phyloP scores from a whole-genome alignment of 202 grass and related monocot species.

The Zoysia matrella region DNA sequence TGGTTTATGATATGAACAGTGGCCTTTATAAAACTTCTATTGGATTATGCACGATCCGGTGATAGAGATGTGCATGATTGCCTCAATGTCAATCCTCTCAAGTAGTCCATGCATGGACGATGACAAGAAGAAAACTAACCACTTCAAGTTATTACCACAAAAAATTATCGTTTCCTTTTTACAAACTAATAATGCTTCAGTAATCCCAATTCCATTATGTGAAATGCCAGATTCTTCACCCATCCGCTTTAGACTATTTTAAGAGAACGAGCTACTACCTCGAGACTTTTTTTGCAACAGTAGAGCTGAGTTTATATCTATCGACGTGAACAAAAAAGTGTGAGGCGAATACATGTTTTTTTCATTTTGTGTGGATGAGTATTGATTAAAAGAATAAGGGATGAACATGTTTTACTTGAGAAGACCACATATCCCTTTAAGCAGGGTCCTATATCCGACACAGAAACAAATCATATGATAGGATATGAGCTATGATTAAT shows the following conservation, averaged over 20 bases:
- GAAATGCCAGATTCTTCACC: no score
- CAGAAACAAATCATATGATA: background rate
- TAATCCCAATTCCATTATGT: no score
- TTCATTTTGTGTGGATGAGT: background rate
- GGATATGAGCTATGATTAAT: background rate
- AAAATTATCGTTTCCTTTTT: no score
- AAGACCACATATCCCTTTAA: background rate
- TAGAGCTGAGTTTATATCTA: no score
- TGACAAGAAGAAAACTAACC: background rate
- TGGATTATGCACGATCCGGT: background rate
- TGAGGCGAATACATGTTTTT: no score
- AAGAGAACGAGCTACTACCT: no score
- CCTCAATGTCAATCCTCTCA: background rate
- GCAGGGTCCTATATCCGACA: background rate
- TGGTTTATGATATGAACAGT: constrained; percentile 5
- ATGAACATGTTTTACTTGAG: background rate
- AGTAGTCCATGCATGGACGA: background rate
- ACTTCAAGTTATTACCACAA: background rate
- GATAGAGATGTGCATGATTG: constrained; percentile 9
- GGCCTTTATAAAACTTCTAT: background rate
- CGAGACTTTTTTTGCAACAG: no score
- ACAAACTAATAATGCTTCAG: no score
- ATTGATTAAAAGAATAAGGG: background rate
- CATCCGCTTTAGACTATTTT: no score
- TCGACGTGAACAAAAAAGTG: no score